Evolutionary conservation across 129 eudicot species (phyloP).

Genomic region (Dittrichia graveolens): DNA sequence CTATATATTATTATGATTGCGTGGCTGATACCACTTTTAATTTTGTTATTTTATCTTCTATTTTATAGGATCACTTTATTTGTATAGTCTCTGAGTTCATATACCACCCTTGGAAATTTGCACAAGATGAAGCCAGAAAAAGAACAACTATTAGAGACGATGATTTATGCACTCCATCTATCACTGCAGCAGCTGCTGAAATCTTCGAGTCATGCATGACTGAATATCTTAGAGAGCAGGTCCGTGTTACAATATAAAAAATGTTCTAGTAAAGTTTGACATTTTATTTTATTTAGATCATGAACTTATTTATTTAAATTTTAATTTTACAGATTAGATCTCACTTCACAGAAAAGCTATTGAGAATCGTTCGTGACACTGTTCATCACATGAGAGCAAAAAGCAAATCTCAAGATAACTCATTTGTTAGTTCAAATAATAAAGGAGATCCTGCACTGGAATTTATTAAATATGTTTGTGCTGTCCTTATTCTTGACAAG

Average conservation of each 20-base stretch:
- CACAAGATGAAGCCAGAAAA: conserved; percentile 55
- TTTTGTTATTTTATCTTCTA: conserved; percentile 6
- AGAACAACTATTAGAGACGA: conserved; percentile 54
- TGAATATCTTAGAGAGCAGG: conserved; percentile 77
- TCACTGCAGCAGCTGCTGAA: conserved; percentile 85
- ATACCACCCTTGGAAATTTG: conserved; percentile 85
- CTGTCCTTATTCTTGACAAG: conserved; percentile 82
- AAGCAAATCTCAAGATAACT: conserved; percentile 41
- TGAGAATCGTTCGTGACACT: conserved; percentile 66
- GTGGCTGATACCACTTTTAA: not conserved
- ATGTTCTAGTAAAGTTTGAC: conserved; percentile 1
- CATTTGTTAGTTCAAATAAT: conserved; percentile 25
- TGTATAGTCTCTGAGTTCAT: conserved; percentile 76
- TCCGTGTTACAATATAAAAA: conserved; percentile 11
- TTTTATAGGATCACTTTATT: conserved; percentile 71
- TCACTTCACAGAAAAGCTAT: conserved; percentile 70
- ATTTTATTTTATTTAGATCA: conserved; percentile 10
- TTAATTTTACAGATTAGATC: conserved; percentile 60
- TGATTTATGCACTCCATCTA: conserved; percentile 88
- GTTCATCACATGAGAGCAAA: conserved; percentile 50
- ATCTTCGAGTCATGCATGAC: conserved; percentile 56
- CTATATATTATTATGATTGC: not conserved
- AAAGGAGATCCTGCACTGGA: conserved; percentile 81
- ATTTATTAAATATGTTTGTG: conserved; percentile 85
- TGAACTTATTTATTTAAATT: conserved; percentile 15